Conservation (phyloP, 208 protist species). For the Endotrypanum monterogeii region DNA sequence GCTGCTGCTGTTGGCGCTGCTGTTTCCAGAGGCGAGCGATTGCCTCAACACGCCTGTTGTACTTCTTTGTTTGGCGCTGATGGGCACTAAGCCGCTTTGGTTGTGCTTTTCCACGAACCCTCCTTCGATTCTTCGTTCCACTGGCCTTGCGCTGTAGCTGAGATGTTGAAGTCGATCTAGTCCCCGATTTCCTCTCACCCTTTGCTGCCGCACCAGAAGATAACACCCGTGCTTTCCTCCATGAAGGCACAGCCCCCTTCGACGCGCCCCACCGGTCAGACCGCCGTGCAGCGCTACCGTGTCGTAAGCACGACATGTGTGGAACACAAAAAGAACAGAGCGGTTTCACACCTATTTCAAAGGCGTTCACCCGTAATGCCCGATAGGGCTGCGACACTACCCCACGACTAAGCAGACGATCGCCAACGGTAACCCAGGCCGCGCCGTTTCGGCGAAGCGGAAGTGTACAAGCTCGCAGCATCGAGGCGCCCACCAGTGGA, state of each 20-base stretch:
- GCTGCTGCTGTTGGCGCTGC: conserved; percentile 38
- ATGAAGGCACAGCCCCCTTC: conserved; percentile 1
- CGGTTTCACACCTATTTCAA: not conserved
- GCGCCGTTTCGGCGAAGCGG: not conserved
- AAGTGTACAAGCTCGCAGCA: conserved; percentile 1
- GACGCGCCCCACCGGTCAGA: not conserved
- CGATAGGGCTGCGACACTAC: not conserved
- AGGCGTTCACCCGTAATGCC: too few species aligned
- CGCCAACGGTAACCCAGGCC: not conserved
- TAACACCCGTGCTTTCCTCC: not conserved
- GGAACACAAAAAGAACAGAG: not conserved
- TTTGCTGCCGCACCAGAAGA: not conserved
- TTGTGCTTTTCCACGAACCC: not conserved
- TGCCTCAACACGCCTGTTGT: conserved; percentile 83
- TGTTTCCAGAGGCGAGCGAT: conserved; percentile 84
- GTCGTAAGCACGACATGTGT: not conserved
- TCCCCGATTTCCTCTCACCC: not conserved
- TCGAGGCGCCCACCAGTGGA: not conserved
- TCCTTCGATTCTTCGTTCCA: not conserved
- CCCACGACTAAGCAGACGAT: not conserved
- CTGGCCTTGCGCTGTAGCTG: not conserved
- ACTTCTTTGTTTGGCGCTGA: conserved; percentile 67
- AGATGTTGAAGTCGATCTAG: not conserved
- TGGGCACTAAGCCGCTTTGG: conserved; percentile 35
- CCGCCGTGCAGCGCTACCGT: not conserved